Conservation (phyloP, 768 basidiomycete genomes). For the Phlebiopsis gigantea region DNA sequence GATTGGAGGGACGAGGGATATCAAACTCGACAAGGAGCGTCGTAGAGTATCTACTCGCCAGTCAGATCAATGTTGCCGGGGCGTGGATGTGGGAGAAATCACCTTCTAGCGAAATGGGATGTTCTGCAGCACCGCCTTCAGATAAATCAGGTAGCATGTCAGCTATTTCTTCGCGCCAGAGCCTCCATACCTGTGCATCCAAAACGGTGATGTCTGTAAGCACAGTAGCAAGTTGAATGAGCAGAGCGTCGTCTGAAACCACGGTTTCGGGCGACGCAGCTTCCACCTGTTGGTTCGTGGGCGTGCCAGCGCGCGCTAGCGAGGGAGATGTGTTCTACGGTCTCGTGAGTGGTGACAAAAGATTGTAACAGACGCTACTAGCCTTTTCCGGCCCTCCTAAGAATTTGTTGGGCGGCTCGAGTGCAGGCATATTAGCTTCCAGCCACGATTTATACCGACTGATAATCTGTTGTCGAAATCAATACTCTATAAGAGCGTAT, state of each 20-base stretch:
- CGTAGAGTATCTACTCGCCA: conserved; percentile 45
- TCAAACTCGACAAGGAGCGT: conserved; percentile 44
- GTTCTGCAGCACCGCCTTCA: conserved; percentile 27
- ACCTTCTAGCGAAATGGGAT: conserved; percentile 47
- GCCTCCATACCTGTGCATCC: conserved; percentile 40
- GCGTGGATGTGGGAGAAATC: conserved; percentile 2
- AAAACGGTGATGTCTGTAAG: conserved; percentile 65
- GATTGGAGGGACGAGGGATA: conserved; percentile 49
- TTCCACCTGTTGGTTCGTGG: conserved; percentile 41
- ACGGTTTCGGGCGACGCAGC: conserved; percentile 46
- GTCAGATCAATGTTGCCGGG: background rate
- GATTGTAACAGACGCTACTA: background rate
- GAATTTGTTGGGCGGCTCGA: conserved; percentile 35
- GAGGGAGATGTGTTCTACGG: too few species aligned
- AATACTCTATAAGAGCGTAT: background rate
- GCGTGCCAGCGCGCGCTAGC: conserved; percentile 46
- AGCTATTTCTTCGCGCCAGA: conserved; percentile 70
- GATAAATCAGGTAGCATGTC: conserved; percentile 49
- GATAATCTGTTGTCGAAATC: conserved; percentile 77
- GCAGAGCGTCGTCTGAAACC: conserved; percentile 55
- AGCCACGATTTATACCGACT: conserved; percentile 80
- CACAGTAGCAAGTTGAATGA: conserved; percentile 62
- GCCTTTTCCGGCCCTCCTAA: conserved; percentile 22
- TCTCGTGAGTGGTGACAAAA: background rate
- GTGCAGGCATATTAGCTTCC: conserved; percentile 42